Percentiles rank a stretch among this genome's conserved stretches.
These are phyloP conservation scores for Hymenoscyphus scutula DNA, from an alignment of 2,329 filamentous ascomycete species.

Conservation along the genomic window DNA sequence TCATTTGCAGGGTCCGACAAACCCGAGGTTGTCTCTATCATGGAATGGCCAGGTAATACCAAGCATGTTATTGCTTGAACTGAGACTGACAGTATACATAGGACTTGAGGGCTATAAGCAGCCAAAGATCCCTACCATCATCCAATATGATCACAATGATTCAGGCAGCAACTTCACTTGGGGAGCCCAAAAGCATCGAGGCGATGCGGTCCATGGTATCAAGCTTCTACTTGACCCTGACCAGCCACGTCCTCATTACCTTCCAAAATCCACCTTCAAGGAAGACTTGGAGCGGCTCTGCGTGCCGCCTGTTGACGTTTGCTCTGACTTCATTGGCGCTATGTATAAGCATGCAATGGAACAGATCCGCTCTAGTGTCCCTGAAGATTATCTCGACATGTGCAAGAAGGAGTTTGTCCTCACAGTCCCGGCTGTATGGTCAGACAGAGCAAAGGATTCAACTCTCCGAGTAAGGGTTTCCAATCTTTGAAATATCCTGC, in stretches of 20 bases:
- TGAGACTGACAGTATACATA: not conserved
- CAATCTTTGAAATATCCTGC: not conserved
- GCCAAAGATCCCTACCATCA: slow-evolving; percentile 19
- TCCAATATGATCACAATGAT: slow-evolving; percentile 17
- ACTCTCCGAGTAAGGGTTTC: slow-evolving; percentile 44
- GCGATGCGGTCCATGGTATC: slow-evolving; percentile 19
- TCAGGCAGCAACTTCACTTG: slow-evolving; percentile 15
- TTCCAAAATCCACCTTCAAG: slow-evolving; percentile 15
- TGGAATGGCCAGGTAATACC: slow-evolving; percentile 24
- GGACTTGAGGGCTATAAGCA: slow-evolving; percentile 11
- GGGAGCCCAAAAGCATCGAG: slow-evolving; percentile 14
- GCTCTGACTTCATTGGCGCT: slow-evolving; percentile 36
- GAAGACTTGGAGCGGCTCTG: slow-evolving; percentile 41
- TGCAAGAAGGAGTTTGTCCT: slow-evolving; percentile 53
- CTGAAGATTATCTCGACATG: slow-evolving; percentile 41
- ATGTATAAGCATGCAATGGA: slow-evolving; percentile 46
- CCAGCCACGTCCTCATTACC: slow-evolving; percentile 21
- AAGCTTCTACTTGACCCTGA: slow-evolving; percentile 33
- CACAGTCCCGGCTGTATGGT: slow-evolving; percentile 60
- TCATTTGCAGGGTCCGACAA: slow-evolving; percentile 9
- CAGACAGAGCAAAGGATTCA: slow-evolving; percentile 50
- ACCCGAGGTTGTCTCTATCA: slow-evolving; percentile 9
- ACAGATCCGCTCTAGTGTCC: slow-evolving; percentile 44
- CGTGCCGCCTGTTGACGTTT: slow-evolving; percentile 49
- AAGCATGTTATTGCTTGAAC: not conserved